A percentile compares a stretch with the other conserved stretches of the same genome.
Evolutionary conservation across 1,284 basidiomycete genomes (phyloP).

Genomic region (Apiotrichum veenhuisii): DNA sequence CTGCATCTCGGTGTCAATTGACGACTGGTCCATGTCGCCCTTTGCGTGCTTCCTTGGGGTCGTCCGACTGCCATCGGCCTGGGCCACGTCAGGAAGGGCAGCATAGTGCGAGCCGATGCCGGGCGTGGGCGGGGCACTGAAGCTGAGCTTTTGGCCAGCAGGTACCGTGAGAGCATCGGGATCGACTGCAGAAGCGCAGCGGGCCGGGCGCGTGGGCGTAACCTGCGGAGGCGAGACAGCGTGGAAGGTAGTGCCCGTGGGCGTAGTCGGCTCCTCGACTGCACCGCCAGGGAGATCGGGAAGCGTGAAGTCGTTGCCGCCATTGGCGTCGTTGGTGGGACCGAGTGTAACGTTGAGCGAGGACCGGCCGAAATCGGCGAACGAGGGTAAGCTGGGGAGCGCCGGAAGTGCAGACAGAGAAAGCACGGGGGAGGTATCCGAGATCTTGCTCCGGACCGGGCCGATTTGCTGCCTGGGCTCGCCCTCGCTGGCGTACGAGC

Average conservation of each 20-base stretch:
- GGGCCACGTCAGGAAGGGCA: not conserved
- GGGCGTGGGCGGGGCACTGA: constrained; percentile 2
- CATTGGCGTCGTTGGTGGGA: not conserved
- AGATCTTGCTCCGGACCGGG: not conserved
- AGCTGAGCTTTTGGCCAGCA: not conserved
- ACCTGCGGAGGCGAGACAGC: not conserved
- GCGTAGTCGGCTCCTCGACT: not conserved
- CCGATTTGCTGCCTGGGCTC: not conserved
- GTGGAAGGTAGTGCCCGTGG: not conserved
- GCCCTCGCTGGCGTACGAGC: not conserved
- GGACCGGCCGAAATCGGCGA: not conserved
- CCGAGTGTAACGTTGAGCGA: not conserved
- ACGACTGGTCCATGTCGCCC: too few relatives aligned
- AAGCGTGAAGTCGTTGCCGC: not conserved
- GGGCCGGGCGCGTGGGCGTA: not conserved
- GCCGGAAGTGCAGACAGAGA: not conserved
- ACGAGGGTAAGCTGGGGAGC: not conserved
- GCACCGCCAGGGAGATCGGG: not conserved
- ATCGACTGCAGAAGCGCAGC: not conserved
- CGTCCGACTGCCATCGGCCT: not conserved
- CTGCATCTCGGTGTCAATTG: not conserved
- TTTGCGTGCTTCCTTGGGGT: not conserved
- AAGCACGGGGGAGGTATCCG: not conserved
- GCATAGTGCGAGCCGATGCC: not conserved
- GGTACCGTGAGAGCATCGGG: not conserved